Percentiles rank a stretch among this genome's conserved stretches.
Conservation (phyloP, 257 asterid species). For the Penstemon eatonii region DNA sequence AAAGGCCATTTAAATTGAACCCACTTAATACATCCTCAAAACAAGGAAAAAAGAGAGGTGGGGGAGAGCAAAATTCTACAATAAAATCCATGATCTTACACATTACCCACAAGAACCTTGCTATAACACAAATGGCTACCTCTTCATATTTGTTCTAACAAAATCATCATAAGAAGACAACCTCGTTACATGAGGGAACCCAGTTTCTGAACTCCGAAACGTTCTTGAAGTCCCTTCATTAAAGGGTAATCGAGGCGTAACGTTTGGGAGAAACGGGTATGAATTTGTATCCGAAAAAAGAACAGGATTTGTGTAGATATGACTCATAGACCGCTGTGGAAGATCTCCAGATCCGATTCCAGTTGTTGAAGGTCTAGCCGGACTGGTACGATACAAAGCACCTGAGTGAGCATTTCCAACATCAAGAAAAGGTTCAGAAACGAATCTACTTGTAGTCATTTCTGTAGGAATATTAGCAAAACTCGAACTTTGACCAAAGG, state of each 20-base stretch:
- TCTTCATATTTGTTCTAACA: constrained; percentile 41
- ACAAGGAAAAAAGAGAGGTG: no score
- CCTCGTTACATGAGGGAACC: constrained; percentile 45
- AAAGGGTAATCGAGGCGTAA: constrained; percentile 34
- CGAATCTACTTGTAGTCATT: constrained; percentile 25
- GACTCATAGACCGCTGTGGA: constrained; percentile 32
- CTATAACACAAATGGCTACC: constrained; percentile 27
- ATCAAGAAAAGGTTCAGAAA: constrained; percentile 34
- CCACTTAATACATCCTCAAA: no score
- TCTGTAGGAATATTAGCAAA: constrained; percentile 34
- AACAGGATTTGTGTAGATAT: constrained; percentile 34
- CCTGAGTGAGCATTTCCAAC: constrained; percentile 31
- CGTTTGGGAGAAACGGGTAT: constrained; percentile 40
- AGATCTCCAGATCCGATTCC: constrained; percentile 33
- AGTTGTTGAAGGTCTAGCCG: constrained; percentile 28
- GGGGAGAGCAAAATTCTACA: no score
- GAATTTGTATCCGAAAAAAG: constrained; percentile 31
- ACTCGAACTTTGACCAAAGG: constrained; percentile 23
- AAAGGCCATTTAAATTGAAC: no score
- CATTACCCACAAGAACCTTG: no score
- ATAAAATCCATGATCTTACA: no score
- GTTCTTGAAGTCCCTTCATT: constrained; percentile 41
- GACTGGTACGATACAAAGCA: constrained; percentile 22
- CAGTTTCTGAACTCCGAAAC: constrained; percentile 35
- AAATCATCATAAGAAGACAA: constrained; percentile 42